These are phyloP conservation scores for Cystobasidium onofrii DNA, from an alignment of 768 basidiomycete species.

Conservation along the genomic window DNA sequence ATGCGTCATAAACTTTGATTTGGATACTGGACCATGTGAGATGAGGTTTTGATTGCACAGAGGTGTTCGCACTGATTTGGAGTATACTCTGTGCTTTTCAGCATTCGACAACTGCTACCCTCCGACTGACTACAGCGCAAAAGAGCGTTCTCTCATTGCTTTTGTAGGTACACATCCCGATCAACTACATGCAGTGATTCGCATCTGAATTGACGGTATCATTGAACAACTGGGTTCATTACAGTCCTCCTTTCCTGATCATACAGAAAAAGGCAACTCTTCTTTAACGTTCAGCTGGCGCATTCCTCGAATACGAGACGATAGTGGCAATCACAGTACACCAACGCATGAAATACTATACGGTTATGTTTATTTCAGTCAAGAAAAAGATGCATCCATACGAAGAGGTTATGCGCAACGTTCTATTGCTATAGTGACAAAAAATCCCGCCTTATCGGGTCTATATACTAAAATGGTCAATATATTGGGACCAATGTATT, in stretches of 20 bases:
- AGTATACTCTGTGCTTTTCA: no score
- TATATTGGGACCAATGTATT: conserved; percentile 62
- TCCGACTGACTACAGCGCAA: not conserved
- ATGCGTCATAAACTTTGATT: conserved; percentile 40
- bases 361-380: conserved; percentile 69
- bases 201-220: no score
- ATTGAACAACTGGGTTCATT: not conserved
- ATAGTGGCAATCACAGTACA: not conserved
- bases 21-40: conserved; percentile 37
- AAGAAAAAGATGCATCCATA: conserved; percentile 57
- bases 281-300: conserved; percentile 17
- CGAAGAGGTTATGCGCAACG: conserved; percentile 70
- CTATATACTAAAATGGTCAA: conserved; percentile 63
- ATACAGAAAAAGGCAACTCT: conserved; percentile 19
- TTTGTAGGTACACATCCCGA: not conserved
- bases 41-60: no score
- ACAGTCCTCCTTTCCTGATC: not conserved
- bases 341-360: conserved; percentile 58
- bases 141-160: conserved; percentile 5
- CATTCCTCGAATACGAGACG: not conserved
- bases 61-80: no score
- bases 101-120: conserved; percentile 34
- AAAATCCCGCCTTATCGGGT: conserved; percentile 55
- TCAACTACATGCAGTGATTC: conserved; percentile 33
- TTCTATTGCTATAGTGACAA: conserved; percentile 71